These are phyloP conservation scores for Colletotrichum kahawae DNA, from an alignment of 2,329 filamentous ascomycete species.

Conservation along the genomic window DNA sequence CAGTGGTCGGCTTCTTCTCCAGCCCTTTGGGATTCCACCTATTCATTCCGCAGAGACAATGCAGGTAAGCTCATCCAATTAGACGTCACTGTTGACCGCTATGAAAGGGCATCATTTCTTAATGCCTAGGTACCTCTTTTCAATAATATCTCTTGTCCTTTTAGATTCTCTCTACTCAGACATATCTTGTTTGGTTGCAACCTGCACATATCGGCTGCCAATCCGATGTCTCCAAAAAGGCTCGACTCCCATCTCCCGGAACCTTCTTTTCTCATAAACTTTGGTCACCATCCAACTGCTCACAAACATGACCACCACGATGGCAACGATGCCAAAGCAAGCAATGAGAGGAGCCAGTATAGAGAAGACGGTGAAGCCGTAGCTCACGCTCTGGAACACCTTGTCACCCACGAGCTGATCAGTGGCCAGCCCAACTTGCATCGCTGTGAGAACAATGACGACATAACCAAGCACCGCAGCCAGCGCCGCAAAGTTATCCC, in stretches of 20 bases:
- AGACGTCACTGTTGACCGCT: not conserved
- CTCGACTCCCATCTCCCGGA: slow-evolving; percentile 24
- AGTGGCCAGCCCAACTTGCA: slow-evolving; percentile 53
- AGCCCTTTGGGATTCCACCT: not conserved
- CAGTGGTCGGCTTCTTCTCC: not conserved
- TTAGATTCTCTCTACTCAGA: not conserved
- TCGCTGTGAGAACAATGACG: slow-evolving; percentile 50
- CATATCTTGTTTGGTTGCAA: not conserved
- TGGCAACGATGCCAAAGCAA: slow-evolving; percentile 25
- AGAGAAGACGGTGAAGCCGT: slow-evolving; percentile 54
- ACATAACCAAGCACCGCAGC: slow-evolving; percentile 35
- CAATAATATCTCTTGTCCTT: not conserved
- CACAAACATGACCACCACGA: slow-evolving; percentile 23
- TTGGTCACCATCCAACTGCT: slow-evolving; percentile 20
- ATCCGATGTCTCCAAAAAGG: slow-evolving; percentile 13
- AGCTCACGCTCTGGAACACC: slow-evolving; percentile 46
- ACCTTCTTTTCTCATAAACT: slow-evolving; percentile 26
- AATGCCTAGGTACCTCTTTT: not conserved
- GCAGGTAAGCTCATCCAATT: not conserved
- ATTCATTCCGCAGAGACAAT: not conserved
- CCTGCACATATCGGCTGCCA: not conserved
- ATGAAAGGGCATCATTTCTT: not conserved
- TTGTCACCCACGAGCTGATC: slow-evolving; percentile 34
- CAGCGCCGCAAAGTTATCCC: slow-evolving; percentile 14
- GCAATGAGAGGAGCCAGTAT: slow-evolving; percentile 44